Base-by-base conservation (phyloP, 2,329 filamentous ascomycete genomes). In the Xylariaceae sp. region DNA sequence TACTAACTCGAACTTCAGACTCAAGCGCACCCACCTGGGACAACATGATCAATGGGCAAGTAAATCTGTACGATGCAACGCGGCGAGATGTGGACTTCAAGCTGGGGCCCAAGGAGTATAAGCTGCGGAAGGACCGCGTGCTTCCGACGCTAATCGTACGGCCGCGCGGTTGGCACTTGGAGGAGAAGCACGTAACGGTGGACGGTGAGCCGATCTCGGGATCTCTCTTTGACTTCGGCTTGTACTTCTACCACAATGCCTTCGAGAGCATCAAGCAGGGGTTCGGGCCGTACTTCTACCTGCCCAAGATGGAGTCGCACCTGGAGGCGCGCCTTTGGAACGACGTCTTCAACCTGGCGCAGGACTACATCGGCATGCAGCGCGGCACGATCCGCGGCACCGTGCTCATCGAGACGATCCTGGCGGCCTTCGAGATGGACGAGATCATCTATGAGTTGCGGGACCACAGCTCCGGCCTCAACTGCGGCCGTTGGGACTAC, bases 381-480 rank as follows among this genome's bases (percentile, higher is more conserved):
- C 86, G 95, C 57, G 95, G 95, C 52, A 98, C 92, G 52, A 96
- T 98, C 76, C 89, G 95, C 67, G 95, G 85, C 60, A 99, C 95
- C 2, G 93, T 98, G 40, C 81, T 99, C 67, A 98, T 99, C 71
- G 95, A 99, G 84, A 98, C 95, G 54, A 98, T 99, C 74, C 84
- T 93, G 43, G 95, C 95, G 42, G 95, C 93, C 16, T 99, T 99
- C 71, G 95, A 99, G 83, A 99, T 99, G 95, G 95, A 99, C 70
- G 95, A 99, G 86, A 98, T 99, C 77, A 98, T 99, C 78, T 99
- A 97, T 77, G 95, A 98, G 81, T 88, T 99, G 65, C 89, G 95
- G 59, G 93, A 98, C 73, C 95, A 99, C 82, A 93, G 89, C 74
- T 89, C 93, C 6, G 95, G 95, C 46, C 86, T 99, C 71, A 99